Base-by-base conservation (phyloP, 108 stramenopile genomes). In the Nannochloropsis oceanica region DNA sequence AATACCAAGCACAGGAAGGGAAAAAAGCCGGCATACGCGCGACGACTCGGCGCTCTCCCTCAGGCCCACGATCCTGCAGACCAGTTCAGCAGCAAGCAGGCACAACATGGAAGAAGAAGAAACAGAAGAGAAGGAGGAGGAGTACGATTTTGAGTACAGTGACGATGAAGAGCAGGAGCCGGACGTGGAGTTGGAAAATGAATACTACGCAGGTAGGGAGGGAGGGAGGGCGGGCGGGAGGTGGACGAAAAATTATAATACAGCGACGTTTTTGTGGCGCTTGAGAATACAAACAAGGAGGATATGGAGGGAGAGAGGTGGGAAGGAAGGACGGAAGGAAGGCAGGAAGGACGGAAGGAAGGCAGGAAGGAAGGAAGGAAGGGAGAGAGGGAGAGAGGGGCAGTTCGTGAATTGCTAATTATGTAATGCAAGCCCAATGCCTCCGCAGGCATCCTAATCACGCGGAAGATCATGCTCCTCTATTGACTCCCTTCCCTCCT, bases 151-250 rank as follows among this genome's bases (percentile, higher is more conserved):
- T 87, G 94, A 95, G 80, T 94, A 95, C 81, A 93, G 91, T 83
- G 91, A 93, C 79, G 90, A 88, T 25, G 91, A 94, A 79, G 93
- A 94, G 85, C 87, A 84, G 80, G 94, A 95, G 46, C 92, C 93
- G 9, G 94, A 93, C 24, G 88, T 96, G 26, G 91, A 90, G 27
- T 84, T 92, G 25, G 96, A 97, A 86, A 97, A 96, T 91, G 86
- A 89, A 25, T 97, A 97, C 88, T 97, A 96, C 93, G 95, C 95
- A 81, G 94, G 92, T 90, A 97, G 95, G 90, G 88, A 93, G 18
- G 94, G 18, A 18, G 84, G 84, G 11, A 26, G 84, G 25, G 80
- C 22, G 94, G 27, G 88, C 89, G 46, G 46, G 46, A 50, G 46
- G 46, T 13, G 18, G 46, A 50, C 13, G 46, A 18, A 18, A 50